These are phyloP conservation scores for Zasmidium citrigriseum DNA, from an alignment of 2,329 filamentous ascomycete species.

Conservation along the genomic window DNA sequence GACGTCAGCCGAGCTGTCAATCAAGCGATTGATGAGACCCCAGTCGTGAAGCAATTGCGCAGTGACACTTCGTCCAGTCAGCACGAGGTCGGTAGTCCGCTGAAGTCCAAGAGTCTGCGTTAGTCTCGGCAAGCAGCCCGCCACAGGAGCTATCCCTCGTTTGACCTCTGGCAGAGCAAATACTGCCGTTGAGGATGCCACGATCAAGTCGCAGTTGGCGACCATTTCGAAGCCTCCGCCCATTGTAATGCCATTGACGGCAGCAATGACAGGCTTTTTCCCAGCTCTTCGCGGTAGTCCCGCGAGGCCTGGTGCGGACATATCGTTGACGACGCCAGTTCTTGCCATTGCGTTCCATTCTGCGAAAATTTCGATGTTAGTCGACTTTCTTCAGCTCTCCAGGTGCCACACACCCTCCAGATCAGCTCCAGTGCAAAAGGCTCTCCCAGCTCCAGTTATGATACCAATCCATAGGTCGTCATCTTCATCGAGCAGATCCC, in stretches of 20 bases:
- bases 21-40: slow-evolving; percentile 63
- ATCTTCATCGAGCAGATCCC: slow-evolving; percentile 34
- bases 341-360: slow-evolving; percentile 34
- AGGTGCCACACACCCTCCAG: slow-evolving; percentile 28
- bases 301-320: slow-evolving; percentile 58
- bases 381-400: neutral
- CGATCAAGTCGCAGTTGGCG: slow-evolving; percentile 68
- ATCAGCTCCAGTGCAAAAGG: slow-evolving; percentile 40
- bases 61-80: slow-evolving; percentile 55
- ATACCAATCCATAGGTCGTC: slow-evolving; percentile 30
- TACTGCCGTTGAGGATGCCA: slow-evolving; percentile 59
- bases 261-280: slow-evolving; percentile 73
- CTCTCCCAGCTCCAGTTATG: slow-evolving; percentile 35
- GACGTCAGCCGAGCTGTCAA: slow-evolving; percentile 39
- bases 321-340: slow-evolving; percentile 21
- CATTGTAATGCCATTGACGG: slow-evolving; percentile 73
- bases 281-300: slow-evolving; percentile 66
- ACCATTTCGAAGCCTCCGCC: slow-evolving; percentile 78
- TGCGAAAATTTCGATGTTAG: slow-evolving; percentile 3
- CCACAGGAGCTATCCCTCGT: slow-evolving; percentile 69
- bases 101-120: slow-evolving; percentile 65
- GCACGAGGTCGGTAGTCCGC: slow-evolving; percentile 69
- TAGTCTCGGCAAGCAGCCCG: slow-evolving; percentile 70
- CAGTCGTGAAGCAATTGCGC: slow-evolving; percentile 63
- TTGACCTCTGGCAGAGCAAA: slow-evolving; percentile 73